phyloP scores from a whole-genome alignment of 768 basidiomycete genomes.

The Leccinellum luteum region DNA sequence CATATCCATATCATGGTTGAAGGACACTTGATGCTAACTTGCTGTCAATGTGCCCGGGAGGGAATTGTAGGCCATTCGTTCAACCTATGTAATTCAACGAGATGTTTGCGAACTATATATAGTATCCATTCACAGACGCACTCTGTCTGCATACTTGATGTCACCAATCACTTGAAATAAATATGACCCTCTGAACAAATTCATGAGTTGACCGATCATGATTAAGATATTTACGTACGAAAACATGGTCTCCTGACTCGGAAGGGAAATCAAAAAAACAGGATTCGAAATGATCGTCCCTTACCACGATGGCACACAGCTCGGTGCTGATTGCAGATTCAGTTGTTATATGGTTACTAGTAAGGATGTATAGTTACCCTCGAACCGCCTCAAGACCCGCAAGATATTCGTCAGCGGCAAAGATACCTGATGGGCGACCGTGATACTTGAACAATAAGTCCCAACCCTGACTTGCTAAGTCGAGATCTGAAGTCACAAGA shows the following conservation, averaged over 20 bases:
- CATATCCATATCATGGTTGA: background rate
- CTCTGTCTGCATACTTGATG: slow-evolving; percentile 48
- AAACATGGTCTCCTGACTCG: background rate
- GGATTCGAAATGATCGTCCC: background rate
- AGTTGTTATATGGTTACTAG: background rate
- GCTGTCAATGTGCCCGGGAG: background rate
- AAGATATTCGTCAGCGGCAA: slow-evolving; percentile 55
- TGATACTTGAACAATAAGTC: slow-evolving; percentile 58
- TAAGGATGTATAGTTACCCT: slow-evolving; percentile 37
- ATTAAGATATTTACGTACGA: background rate
- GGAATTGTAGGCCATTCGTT: background rate
- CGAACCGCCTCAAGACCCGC: slow-evolving; percentile 53
- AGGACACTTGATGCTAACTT: background rate
- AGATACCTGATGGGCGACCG: slow-evolving; percentile 54
- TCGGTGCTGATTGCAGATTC: background rate
- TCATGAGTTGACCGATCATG: background rate
- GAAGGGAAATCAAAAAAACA: background rate
- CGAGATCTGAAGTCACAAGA: slow-evolving; percentile 24
- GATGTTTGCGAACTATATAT: background rate
- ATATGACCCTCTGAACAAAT: slow-evolving; percentile 44
- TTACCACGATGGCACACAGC: slow-evolving; percentile 1
- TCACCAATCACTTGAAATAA: slow-evolving; percentile 49
- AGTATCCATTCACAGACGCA: slow-evolving; percentile 19
- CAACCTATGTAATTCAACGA: background rate
- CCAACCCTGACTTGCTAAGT: slow-evolving; percentile 49